phyloP scores from a whole-genome alignment of 805 yeast genomes.

The Hanseniaspora lindneri region DNA sequence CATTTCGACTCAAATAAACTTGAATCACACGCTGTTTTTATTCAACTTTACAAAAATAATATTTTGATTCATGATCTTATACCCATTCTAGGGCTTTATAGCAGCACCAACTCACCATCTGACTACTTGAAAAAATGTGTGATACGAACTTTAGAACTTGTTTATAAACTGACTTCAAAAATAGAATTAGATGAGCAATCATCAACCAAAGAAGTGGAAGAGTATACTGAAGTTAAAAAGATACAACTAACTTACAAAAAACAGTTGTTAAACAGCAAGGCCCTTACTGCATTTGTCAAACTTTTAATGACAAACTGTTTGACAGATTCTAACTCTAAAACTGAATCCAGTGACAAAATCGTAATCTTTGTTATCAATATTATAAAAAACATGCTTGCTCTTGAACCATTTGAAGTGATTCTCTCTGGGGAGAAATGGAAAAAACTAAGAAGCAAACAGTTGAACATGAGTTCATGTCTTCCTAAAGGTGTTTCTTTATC shows the following conservation, averaged over 20 bases:
- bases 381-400: slow-evolving; percentile 64
- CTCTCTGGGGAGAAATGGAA: slow-evolving; percentile 33
- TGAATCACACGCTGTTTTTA: slow-evolving; percentile 65
- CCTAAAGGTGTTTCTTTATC: slow-evolving; percentile 49
- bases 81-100: slow-evolving; percentile 44
- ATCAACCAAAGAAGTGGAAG: slow-evolving; percentile 43
- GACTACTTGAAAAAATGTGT: slow-evolving; percentile 46
- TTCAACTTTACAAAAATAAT: slow-evolving; percentile 73
- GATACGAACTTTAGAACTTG: slow-evolving; percentile 58
- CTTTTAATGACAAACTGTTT: slow-evolving; percentile 52
- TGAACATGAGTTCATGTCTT: slow-evolving; percentile 27
- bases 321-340: slow-evolving; percentile 43
- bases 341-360: slow-evolving; percentile 58
- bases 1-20: slow-evolving; percentile 66
- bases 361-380: slow-evolving; percentile 60
- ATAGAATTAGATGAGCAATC: slow-evolving; percentile 51
- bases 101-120: slow-evolving; percentile 25
- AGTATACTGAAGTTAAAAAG: slow-evolving; percentile 49
- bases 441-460: slow-evolving; percentile 26
- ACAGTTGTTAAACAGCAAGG: slow-evolving; percentile 50
- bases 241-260: slow-evolving; percentile 65
- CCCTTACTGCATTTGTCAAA: slow-evolving; percentile 57
- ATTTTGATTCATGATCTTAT: slow-evolving; percentile 61
- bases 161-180: slow-evolving; percentile 84
- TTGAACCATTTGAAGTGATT: slow-evolving; percentile 56